Conservation (phyloP, 2,329 filamentous ascomycete genomes). For the Exophiala sideris region DNA sequence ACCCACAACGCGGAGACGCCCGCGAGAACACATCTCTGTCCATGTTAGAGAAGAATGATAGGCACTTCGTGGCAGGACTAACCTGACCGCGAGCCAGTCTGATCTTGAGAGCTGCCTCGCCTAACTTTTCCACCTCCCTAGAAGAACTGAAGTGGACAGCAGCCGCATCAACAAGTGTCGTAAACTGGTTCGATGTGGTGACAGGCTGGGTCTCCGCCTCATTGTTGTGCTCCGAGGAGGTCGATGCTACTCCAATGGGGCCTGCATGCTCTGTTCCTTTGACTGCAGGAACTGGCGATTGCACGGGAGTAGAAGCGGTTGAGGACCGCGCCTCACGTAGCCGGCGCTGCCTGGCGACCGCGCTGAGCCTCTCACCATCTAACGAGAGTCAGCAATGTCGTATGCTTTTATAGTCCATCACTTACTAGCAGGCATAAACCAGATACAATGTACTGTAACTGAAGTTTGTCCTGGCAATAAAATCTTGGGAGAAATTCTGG, state of each 20-base stretch:
- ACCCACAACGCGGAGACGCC: conserved; percentile 59
- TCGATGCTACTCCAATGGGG: background rate
- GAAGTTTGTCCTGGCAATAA: background rate
- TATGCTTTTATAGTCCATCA: background rate
- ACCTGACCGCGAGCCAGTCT: conserved; percentile 24
- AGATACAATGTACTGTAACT: background rate
- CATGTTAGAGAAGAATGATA: background rate
- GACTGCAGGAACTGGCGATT: background rate
- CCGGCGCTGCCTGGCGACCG: conserved; percentile 20
- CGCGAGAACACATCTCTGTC: conserved; percentile 41
- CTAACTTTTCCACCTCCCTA: conserved; percentile 21
- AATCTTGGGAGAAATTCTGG: background rate
- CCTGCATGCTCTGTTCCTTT: background rate
- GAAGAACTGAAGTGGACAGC: conserved; percentile 22
- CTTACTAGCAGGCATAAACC: conserved; percentile 20
- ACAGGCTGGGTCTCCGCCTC: background rate
- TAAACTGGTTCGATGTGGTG: conserved; percentile 19
- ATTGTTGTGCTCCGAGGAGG: background rate
- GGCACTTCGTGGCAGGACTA: background rate
- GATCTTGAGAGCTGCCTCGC: conserved; percentile 19
- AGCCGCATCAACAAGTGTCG: conserved; percentile 19
- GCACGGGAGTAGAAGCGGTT: background rate
- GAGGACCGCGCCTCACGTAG: conserved; percentile 15
- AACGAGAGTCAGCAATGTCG: background rate
- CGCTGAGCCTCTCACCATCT: conserved; percentile 22